These are phyloP conservation scores for Phytopythium cucurbitacearum DNA, from an alignment of 352 stramenopile species.

Conservation along the genomic window DNA sequence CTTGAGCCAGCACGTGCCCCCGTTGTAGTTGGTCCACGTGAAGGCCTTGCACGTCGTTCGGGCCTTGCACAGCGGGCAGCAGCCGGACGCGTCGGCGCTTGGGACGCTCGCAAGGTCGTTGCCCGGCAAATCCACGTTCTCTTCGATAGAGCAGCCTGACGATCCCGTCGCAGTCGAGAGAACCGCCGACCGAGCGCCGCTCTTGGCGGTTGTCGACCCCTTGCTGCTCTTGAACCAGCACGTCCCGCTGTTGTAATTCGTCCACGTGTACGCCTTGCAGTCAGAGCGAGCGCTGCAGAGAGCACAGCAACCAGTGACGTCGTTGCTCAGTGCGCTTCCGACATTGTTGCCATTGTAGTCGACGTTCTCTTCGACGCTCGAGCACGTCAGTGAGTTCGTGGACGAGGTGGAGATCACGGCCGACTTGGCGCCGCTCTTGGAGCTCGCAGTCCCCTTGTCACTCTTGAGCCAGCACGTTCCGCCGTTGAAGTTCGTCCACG, in stretches of 20 bases:
- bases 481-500: constrained; percentile 1
- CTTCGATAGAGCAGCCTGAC: constrained; percentile 16
- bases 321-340: constrained; percentile 10
- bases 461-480: constrained; percentile 1
- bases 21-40: constrained; percentile 46
- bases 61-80: constrained; percentile 21
- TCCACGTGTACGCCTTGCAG: constrained; percentile 40
- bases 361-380: constrained; percentile 26
- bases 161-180: not conserved
- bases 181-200: constrained; percentile 13
- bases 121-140: constrained; percentile 27
- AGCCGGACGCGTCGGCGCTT: constrained; percentile 14
- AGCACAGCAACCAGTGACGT: constrained; percentile 21
- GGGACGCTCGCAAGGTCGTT: constrained; percentile 29
- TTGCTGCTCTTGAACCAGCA: constrained; percentile 44
- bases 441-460: not conserved
- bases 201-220: constrained; percentile 8
- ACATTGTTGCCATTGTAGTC: constrained; percentile 26
- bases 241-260: constrained; percentile 30
- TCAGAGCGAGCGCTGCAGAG: constrained; percentile 15
- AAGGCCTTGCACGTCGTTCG: constrained; percentile 32
- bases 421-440: constrained; percentile 22
- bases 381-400: constrained; percentile 8
- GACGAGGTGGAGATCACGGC: constrained; percentile 8
- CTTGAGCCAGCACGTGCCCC: constrained; percentile 63